A percentile compares a stretch with the other conserved stretches of the same genome.
phyloP scores from a whole-genome alignment of 139 green algal species.

The Tetradesmus lagerheimii region DNA sequence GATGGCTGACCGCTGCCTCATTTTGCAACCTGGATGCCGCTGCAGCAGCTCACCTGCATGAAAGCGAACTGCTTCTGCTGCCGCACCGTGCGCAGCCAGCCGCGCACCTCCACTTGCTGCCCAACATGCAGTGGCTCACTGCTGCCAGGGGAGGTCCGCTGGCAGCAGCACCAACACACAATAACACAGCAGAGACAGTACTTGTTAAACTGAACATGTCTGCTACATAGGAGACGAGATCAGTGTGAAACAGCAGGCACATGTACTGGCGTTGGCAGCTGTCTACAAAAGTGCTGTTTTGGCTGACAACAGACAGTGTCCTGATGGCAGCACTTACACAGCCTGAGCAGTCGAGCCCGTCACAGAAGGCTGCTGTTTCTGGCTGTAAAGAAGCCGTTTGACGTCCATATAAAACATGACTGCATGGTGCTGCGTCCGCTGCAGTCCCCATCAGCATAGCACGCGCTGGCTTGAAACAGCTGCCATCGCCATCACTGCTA shows the following conservation, averaged over 20 bases:
- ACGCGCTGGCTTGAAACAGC: not conserved
- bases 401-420: too few species aligned
- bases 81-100: constrained; percentile 66
- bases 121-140: not conserved
- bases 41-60: constrained; percentile 52
- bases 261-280: too few species aligned
- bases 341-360: not conserved
- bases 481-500: not conserved
- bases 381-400: too few species aligned
- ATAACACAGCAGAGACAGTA: too few species aligned
- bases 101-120: constrained; percentile 46
- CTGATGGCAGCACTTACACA: not conserved
- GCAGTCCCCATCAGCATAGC: not conserved
- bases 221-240: too few species aligned
- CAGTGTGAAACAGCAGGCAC: too few species aligned
- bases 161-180: not conserved
- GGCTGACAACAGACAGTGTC: not conserved
- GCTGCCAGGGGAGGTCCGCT: not conserved
- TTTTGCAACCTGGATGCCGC: too few species aligned
- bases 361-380: not conserved
- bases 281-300: not conserved
- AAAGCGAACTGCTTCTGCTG: constrained; percentile 67
- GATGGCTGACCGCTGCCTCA: not conserved
- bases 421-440: too few species aligned
- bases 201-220: too few species aligned